These are phyloP conservation scores for Ostreobium quekettii DNA, from an alignment of 139 green algal genomes.

Conservation along the genomic window DNA sequence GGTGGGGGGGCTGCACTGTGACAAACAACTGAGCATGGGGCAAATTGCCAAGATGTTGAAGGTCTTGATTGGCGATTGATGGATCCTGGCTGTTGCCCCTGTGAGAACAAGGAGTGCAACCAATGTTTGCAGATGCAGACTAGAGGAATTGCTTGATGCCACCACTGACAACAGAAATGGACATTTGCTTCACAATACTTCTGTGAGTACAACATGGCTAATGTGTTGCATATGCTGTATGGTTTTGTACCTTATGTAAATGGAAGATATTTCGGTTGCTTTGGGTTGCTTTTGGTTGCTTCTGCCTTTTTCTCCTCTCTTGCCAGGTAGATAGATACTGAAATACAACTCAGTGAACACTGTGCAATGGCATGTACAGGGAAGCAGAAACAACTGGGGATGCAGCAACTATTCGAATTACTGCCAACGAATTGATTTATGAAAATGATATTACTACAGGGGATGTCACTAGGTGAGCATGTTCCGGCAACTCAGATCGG, in stretches of 20 bases:
- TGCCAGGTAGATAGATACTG: too few species aligned
- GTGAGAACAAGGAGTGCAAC: neutral
- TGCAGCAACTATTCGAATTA: neutral
- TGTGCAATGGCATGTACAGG: too few species aligned
- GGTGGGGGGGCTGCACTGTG: neutral
- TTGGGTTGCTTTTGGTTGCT: neutral
- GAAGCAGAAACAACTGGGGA: neutral
- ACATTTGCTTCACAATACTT: too few species aligned
- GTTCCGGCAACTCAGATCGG: neutral
- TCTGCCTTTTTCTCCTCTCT: neutral
- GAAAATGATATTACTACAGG: neutral
- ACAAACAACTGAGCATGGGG: neutral
- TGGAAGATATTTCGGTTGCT: neutral
- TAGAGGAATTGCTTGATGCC: too few species aligned
- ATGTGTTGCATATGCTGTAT: too few species aligned
- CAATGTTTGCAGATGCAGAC: neutral
- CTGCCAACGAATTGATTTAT: neutral
- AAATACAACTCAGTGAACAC: too few species aligned
- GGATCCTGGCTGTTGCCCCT: neutral
- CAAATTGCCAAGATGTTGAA: neutral
- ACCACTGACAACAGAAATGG: too few species aligned
- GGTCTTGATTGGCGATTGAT: neutral
- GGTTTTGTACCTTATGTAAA: neutral
- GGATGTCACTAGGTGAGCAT: neutral
- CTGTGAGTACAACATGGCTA: too few species aligned